phyloP scores from a whole-genome alignment of 2,329 filamentous ascomycete genomes.

The Trichophyton schoenleinii region DNA sequence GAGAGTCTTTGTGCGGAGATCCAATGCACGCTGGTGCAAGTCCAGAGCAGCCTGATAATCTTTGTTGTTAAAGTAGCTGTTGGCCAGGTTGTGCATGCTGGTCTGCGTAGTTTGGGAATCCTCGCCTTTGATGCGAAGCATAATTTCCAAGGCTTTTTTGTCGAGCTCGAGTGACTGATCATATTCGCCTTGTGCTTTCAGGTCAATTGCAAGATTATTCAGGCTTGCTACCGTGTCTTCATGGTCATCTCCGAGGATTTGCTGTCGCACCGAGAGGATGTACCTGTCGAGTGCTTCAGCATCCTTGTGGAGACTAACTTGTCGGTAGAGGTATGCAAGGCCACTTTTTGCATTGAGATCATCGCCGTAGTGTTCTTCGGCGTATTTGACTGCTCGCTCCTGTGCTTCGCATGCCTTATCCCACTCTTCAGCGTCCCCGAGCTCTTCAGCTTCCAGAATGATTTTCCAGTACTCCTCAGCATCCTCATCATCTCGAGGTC shows the following conservation, averaged over 20 bases:
- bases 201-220: constrained; percentile 1
- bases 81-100: constrained; percentile 12
- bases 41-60: constrained; percentile 15
- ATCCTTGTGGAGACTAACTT: constrained; percentile 12
- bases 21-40: constrained; percentile 13
- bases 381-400: neutral
- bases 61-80: constrained; percentile 3
- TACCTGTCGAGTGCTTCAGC: constrained; percentile 14
- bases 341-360: neutral
- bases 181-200: neutral
- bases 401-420: neutral
- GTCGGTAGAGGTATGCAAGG: neutral
- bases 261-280: constrained; percentile 13
- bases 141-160: neutral
- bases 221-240: constrained; percentile 12
- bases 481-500: neutral
- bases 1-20: constrained; percentile 12
- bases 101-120: neutral
- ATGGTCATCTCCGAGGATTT: constrained; percentile 16
- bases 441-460: neutral
- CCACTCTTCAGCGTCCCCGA: neutral
- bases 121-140: neutral
- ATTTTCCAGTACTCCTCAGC: neutral
- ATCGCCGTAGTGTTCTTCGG: neutral
- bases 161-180: neutral